Base-by-base conservation (phyloP, 2,329 filamentous ascomycete species). In the Xylaria sp. region DNA sequence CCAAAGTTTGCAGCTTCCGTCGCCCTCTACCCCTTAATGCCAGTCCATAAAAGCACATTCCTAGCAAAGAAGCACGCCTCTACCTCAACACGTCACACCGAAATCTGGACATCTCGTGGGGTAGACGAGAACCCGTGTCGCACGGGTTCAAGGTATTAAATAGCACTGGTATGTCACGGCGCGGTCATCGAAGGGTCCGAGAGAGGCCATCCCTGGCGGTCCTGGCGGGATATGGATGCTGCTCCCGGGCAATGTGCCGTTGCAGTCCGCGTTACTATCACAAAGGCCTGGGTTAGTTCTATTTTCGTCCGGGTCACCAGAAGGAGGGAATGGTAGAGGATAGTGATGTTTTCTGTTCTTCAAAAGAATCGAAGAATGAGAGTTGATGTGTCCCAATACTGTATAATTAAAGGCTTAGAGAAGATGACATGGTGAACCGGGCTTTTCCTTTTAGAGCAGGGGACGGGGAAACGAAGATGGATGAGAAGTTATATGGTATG, bases 151-250 rank as follows among this genome's bases (percentile, higher is more conserved):
- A 38, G 50, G 17, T 3, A 63, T 21, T 12, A 61, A 9, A 50
- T 65, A 64, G 49, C 69, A 70, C 40, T 64, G 69, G 25, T 68
- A 70, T 1, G 69, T 17, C 4, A 68, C 66, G 14, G 66, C 63
- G 14, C 66, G 58, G 38, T 69, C 69, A 28, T 70, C 69, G 38
- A 70, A 69, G n/a, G 33, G n/a, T 4, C 64, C 64, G 14, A 70
- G 33, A 2, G 53, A 17, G 6, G 31, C 2, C 57, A 66, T 28
- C 2, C 69, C 69, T 0, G 67, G 66, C 35, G 60, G 65, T 11
- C 69, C 67, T 0, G 67, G 60, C 5, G 68, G 68, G 46, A 70
- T 65, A 46, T 38, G 47, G 47, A 68, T 56, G 54, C 38, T 62
- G 53, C 62, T 66, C 11, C 52, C 63, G 4, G 67, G 60, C 15